Evolutionary conservation across 2,329 filamentous ascomycete species (phyloP).

Genomic region (Tolypocladium nubicola): DNA sequence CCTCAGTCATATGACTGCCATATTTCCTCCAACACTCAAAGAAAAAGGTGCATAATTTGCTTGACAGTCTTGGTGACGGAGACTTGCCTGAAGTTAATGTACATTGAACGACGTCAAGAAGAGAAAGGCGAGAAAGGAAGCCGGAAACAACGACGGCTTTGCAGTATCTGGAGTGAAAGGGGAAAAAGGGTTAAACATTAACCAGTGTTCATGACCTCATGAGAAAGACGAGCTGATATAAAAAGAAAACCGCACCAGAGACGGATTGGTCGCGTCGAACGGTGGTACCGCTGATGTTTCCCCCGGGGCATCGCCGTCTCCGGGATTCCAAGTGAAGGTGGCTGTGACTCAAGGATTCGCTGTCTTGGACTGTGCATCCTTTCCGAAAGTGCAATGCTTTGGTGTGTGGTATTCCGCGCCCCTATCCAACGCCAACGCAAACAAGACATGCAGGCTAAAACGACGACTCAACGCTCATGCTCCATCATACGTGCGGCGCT

Average conservation of each 20-base stretch:
- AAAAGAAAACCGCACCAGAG: slow-evolving; percentile 4
- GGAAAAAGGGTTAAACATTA: slow-evolving; percentile 19
- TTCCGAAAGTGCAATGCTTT: neutral
- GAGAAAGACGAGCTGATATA: slow-evolving; percentile 13
- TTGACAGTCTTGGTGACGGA: slow-evolving; percentile 15
- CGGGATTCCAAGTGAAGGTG: neutral
- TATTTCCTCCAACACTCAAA: neutral
- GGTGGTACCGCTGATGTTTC: neutral
- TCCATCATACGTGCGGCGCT: slow-evolving; percentile 36
- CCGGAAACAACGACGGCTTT: slow-evolving; percentile 4
- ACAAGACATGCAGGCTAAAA: slow-evolving; percentile 17
- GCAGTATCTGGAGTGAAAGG: slow-evolving; percentile 2
- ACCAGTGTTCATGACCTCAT: slow-evolving; percentile 22
- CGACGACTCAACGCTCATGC: slow-evolving; percentile 8
- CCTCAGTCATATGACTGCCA: neutral
- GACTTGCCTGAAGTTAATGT: slow-evolving; percentile 17
- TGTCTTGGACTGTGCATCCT: neutral
- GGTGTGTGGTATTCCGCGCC: slow-evolving; percentile 10
- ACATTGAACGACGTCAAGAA: slow-evolving; percentile 13
- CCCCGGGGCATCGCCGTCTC: neutral
- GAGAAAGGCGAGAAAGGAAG: slow-evolving; percentile 4
- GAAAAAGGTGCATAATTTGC: neutral
- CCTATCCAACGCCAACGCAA: slow-evolving; percentile 26
- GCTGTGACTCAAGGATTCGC: neutral
- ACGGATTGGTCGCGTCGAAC: slow-evolving; percentile 4